phyloP scores from a whole-genome alignment of 148 eudicot species.

The Cornus kousa region DNA sequence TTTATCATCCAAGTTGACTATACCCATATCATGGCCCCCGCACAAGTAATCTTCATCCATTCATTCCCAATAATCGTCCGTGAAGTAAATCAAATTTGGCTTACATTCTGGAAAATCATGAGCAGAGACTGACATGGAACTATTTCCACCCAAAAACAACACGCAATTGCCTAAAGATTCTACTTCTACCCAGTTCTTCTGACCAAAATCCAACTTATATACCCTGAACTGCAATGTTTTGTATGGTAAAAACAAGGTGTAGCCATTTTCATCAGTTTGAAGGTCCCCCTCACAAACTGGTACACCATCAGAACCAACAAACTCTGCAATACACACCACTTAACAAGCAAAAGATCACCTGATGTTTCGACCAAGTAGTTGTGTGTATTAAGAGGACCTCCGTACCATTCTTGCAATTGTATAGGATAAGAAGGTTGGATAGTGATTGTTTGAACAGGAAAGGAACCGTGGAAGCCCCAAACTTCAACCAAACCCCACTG shows the following conservation, averaged over 20 bases:
- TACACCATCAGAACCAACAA: not conserved
- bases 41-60: slow-evolving; percentile 3
- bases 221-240: not conserved
- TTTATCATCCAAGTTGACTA: not conserved
- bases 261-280: not conserved
- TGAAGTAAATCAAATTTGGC: not conserved
- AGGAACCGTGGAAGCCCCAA: not conserved
- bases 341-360: not conserved
- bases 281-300: not conserved
- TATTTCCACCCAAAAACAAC: slow-evolving; percentile 2
- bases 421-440: not conserved
- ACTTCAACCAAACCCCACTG: not conserved
- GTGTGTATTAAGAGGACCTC: not conserved
- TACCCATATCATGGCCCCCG: slow-evolving; percentile 8
- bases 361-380: not conserved
- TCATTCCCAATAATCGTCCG: not conserved
- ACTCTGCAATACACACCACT: not conserved
- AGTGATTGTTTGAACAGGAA: too few species aligned
- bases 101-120: not conserved
- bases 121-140: not conserved
- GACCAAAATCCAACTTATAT: not conserved
- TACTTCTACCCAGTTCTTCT: not conserved
- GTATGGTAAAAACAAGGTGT: not conserved
- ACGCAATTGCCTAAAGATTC: not conserved
- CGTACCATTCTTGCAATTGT: not conserved